Evolutionary conservation across 2,329 filamentous ascomycete genomes (phyloP).

Genomic region (Aspergillus spinulosporus): DNA sequence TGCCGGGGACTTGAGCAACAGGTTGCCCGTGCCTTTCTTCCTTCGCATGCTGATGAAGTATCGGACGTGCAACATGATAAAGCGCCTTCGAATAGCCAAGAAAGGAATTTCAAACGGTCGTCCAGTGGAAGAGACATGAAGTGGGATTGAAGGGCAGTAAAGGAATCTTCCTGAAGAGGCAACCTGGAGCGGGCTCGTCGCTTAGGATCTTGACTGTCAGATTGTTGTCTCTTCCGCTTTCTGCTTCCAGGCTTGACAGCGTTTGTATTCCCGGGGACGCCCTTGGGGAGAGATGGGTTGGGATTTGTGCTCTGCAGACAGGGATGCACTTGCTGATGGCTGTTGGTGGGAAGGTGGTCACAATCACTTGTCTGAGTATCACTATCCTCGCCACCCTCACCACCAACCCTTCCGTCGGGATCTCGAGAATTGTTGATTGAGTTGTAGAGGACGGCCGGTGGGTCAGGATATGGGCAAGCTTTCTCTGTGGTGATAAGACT

Average conservation of each 20-base stretch:
- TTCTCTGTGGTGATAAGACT: constrained; percentile 10
- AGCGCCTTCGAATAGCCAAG: constrained; percentile 7
- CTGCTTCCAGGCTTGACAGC: constrained; percentile 1
- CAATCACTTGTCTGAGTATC: constrained; percentile 7
- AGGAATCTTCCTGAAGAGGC: constrained; percentile 2
- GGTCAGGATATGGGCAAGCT: constrained; percentile 15
- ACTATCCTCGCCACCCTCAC: background rate
- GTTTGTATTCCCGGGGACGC: background rate
- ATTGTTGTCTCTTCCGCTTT: constrained; percentile 12
- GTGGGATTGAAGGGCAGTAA: constrained; percentile 14
- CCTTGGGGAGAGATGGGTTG: background rate
- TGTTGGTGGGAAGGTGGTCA: background rate
- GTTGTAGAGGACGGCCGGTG: constrained; percentile 8
- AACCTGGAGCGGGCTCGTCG: constrained; percentile 6
- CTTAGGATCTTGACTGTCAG: constrained; percentile 2
- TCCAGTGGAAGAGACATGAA: constrained; percentile 11
- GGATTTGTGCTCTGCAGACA: background rate
- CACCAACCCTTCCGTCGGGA: constrained; percentile 1
- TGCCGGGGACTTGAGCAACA: background rate
- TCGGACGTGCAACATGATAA: constrained; percentile 2
- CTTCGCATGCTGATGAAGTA: background rate
- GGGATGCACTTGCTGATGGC: constrained; percentile 6
- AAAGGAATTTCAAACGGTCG: constrained; percentile 14
- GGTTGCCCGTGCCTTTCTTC: background rate
- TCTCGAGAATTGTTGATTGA: constrained; percentile 3